phyloP scores from a whole-genome alignment of 2,329 filamentous ascomycete species.

The Proliferodiscus dingleyae region DNA sequence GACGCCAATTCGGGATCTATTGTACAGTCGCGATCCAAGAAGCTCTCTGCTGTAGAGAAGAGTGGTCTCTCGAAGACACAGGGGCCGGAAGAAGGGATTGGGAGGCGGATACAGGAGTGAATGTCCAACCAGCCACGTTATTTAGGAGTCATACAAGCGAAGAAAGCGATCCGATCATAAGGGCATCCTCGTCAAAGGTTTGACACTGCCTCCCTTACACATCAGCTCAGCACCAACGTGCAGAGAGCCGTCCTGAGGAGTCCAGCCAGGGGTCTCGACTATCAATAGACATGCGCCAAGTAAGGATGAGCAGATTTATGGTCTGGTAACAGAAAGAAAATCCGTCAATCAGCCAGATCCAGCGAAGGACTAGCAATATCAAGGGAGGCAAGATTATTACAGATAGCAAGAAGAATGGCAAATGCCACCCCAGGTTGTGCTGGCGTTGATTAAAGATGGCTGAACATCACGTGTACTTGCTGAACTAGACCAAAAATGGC shows the following conservation, averaged over 20 bases:
- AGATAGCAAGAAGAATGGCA: background rate
- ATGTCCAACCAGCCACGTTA: background rate
- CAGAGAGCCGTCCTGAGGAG: conserved; percentile 3
- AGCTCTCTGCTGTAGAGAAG: background rate
- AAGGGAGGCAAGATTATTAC: background rate
- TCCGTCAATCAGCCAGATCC: conserved; percentile 8
- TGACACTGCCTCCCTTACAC: conserved; percentile 5
- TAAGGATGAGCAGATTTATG: background rate
- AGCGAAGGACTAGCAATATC: background rate
- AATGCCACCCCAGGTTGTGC: background rate
- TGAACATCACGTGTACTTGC: background rate
- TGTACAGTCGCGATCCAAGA: background rate
- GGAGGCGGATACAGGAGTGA: conserved; percentile 2
- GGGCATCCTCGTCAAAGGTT: background rate
- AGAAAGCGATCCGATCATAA: background rate
- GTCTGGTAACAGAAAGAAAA: background rate
- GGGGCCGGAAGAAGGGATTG: background rate
- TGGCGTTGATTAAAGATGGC: conserved; percentile 8
- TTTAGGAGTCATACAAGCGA: background rate
- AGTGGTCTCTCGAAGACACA: background rate
- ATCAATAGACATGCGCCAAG: background rate
- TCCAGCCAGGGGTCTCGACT: conserved; percentile 8
- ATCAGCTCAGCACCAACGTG: conserved; percentile 9
- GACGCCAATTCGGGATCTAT: background rate
- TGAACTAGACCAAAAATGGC: conserved; percentile 5